Percentiles rank a stretch among this genome's conserved stretches.
phyloP scores from a whole-genome alignment of 805 yeast species.

The Candida parachauliodes region DNA sequence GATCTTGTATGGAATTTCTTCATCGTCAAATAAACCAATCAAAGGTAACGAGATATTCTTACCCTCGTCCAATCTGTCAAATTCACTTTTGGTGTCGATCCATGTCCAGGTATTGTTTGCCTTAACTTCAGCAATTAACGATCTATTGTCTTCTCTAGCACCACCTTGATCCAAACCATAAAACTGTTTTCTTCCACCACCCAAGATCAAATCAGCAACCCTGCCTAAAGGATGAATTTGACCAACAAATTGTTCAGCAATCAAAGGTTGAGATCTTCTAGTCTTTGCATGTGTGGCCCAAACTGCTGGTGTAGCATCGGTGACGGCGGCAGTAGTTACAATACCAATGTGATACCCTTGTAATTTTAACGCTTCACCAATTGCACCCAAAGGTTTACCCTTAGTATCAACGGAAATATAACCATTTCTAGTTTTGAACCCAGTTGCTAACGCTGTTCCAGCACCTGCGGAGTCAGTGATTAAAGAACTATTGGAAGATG shows the following conservation, averaged over 20 bases:
- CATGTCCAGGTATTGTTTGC: constrained; percentile 47
- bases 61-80: constrained; percentile 55
- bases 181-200: constrained; percentile 88
- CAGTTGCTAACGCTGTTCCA: constrained; percentile 90
- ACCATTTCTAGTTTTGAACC: constrained; percentile 76
- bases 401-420: constrained; percentile 80
- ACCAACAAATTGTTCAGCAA: constrained; percentile 86
- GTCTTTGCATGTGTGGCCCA: constrained; percentile 74
- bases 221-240: constrained; percentile 66
- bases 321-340: constrained; percentile 86
- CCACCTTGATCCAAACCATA: constrained; percentile 57
- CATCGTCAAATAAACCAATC: constrained; percentile 67
- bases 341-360: constrained; percentile 79
- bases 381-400: constrained; percentile 74
- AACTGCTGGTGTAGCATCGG: constrained; percentile 94
- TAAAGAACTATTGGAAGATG: constrained; percentile 72
- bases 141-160: constrained; percentile 64
- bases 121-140: constrained; percentile 62
- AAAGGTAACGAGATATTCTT: constrained; percentile 67
- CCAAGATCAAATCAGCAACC: constrained; percentile 77
- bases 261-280: constrained; percentile 75
- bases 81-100: constrained; percentile 54
- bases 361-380: constrained; percentile 81
- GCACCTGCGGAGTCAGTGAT: constrained; percentile 96
- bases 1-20: constrained; percentile 79